These are phyloP conservation scores for Vanrija sp. DNA, from an alignment of 1,284 basidiomycete genomes.

Conservation along the genomic window DNA sequence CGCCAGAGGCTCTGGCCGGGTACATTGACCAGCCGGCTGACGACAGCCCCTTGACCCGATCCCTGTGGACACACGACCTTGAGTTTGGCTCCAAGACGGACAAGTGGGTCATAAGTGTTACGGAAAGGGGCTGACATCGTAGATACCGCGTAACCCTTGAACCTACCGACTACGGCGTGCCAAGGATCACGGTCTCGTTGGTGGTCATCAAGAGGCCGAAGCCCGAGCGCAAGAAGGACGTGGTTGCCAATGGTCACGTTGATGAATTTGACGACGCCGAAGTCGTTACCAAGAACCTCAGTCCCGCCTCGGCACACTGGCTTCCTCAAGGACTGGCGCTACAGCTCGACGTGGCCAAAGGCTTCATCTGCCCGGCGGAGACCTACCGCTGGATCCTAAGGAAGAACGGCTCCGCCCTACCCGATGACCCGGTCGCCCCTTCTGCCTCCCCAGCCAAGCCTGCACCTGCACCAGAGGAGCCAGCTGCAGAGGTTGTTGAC, in stretches of 20 bases:
- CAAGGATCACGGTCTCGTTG: background rate
- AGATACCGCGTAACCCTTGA: slow-evolving; percentile 8
- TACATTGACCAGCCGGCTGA: slow-evolving; percentile 11
- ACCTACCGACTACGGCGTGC: slow-evolving; percentile 2
- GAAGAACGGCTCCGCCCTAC: background rate
- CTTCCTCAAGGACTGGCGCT: slow-evolving; percentile 9
- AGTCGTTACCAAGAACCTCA: background rate
- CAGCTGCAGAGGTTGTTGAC: background rate
- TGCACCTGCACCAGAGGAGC: background rate
- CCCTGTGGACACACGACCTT: slow-evolving; percentile 16
- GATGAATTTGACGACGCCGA: background rate
- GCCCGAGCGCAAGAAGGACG: background rate
- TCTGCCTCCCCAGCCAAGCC: background rate
- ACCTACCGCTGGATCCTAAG: slow-evolving; percentile 8
- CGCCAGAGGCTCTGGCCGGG: slow-evolving; percentile 18
- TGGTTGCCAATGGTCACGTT: no score
- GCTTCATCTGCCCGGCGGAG: slow-evolving; percentile 1
- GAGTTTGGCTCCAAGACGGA: slow-evolving; percentile 7
- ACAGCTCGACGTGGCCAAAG: slow-evolving; percentile 4
- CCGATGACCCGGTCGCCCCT: background rate
- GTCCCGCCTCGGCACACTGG: slow-evolving; percentile 7
- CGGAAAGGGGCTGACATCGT: background rate
- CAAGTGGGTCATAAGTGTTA: background rate
- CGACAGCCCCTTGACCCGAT: slow-evolving; percentile 1
- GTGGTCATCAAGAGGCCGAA: background rate